Evolutionary conservation across 352 stramenopile genomes (phyloP).

Genomic region (Albugo laibachii): DNA sequence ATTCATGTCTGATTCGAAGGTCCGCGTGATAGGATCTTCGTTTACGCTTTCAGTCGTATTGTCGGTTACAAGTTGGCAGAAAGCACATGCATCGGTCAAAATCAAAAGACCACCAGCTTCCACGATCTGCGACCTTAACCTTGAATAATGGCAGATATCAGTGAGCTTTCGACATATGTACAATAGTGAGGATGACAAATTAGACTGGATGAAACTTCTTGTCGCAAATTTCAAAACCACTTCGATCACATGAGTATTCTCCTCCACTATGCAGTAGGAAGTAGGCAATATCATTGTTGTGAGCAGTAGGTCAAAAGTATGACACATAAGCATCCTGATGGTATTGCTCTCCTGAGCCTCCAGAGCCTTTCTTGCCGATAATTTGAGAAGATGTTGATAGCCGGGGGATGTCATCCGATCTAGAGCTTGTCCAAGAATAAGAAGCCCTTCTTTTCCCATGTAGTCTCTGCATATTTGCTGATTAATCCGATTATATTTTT

Average conservation of each 20-base stretch:
- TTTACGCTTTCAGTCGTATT: neutral
- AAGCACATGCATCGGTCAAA: conserved; percentile 40
- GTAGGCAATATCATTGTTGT: conserved; percentile 19
- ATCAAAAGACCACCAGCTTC: conserved; percentile 39
- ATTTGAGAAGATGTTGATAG: conserved; percentile 42
- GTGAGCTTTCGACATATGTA: conserved; percentile 8
- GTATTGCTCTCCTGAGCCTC: conserved; percentile 16
- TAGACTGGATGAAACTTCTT: too few relatives aligned
- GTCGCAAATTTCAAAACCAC: conserved; percentile 18
- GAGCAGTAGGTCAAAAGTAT: conserved; percentile 39
- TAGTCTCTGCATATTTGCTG: conserved; percentile 27
- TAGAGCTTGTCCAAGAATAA: conserved; percentile 27
- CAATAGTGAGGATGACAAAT: too few relatives aligned
- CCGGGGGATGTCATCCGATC: conserved; percentile 47
- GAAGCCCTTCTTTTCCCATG: conserved; percentile 27
- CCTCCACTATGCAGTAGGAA: conserved; percentile 26
- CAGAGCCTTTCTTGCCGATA: conserved; percentile 1
- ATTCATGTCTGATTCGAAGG: conserved; percentile 1
- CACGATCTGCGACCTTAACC: conserved; percentile 29
- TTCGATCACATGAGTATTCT: conserved; percentile 33
- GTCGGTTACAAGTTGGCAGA: conserved; percentile 34
- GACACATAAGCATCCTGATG: conserved; percentile 41
- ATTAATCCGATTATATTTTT: conserved; percentile 28
- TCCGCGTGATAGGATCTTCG: neutral
- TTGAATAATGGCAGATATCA: conserved; percentile 35